These are phyloP conservation scores for Hypoxylon perforatum DNA, from an alignment of 495 filamentous ascomycete species.

Conservation along the genomic window DNA sequence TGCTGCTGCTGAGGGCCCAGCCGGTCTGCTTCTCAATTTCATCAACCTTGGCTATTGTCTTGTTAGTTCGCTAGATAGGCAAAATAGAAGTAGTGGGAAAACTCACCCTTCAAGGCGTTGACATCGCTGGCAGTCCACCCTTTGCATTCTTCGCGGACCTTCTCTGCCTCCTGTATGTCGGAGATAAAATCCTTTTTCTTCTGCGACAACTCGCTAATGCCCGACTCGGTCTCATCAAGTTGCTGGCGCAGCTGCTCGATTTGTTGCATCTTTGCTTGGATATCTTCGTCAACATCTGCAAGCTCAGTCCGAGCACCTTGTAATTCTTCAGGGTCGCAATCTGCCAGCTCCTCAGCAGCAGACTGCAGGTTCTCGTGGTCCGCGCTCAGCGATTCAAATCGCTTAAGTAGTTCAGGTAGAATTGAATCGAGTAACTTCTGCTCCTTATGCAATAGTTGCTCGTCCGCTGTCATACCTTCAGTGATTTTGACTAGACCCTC, in stretches of 20 bases:
- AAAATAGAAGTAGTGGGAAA: background rate
- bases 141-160: conserved; percentile 83
- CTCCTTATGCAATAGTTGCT: conserved; percentile 71
- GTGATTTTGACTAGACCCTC: conserved; percentile 78
- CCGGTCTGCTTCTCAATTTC: conserved; percentile 75
- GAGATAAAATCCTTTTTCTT: conserved; percentile 73
- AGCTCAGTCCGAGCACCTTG: conserved; percentile 73
- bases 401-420: conserved; percentile 71
- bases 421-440: conserved; percentile 71
- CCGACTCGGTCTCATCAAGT: conserved; percentile 69
- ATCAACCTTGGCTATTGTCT: conserved; percentile 69
- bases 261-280: conserved; percentile 72
- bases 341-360: conserved; percentile 78
- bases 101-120: conserved; percentile 73
- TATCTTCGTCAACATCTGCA: conserved; percentile 69
- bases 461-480: conserved; percentile 81
- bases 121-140: conserved; percentile 90
- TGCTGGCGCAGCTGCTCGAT: conserved; percentile 72
- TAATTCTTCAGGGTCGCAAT: conserved; percentile 82
- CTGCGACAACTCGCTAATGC: conserved; percentile 67
- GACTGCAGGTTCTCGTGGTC: conserved; percentile 74
- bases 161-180: conserved; percentile 86
- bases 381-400: conserved; percentile 66
- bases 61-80: conserved; percentile 18
- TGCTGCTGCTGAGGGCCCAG: conserved; percentile 79